Evolutionary conservation across 768 basidiomycete genomes (phyloP), one percentile per base, ranked within the genome.

Genomic region (Epithele typhae): DNA sequence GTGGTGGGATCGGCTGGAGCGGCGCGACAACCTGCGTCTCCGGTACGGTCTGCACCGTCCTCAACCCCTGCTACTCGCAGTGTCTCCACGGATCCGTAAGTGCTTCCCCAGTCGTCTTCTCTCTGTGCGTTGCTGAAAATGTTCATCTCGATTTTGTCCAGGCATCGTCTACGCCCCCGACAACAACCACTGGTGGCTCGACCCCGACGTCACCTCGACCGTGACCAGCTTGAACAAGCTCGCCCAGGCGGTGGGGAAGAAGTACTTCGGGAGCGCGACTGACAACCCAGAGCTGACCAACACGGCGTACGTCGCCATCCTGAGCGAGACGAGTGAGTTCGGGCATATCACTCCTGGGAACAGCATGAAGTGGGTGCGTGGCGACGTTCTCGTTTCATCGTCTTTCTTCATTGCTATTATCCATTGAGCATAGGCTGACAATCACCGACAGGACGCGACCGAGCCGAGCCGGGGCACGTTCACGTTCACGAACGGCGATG

Each of bases 381-480:
- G n/a, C n/a, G n/a, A n/a, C n/a, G n/a, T n/a, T n/a, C n/a, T n/a
- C 27, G n/a, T n/a, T n/a, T n/a, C n/a, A n/a, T n/a, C n/a, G n/a
- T n/a, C n/a, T n/a, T n/a, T n/a, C n/a, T n/a, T n/a, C n/a, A n/a
- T n/a, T n/a, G n/a, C n/a, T n/a, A n/a, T n/a, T n/a, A n/a, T n/a
- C n/a, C n/a, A n/a, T n/a, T n/a, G n/a, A n/a, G n/a, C n/a, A n/a
- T n/a, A n/a, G n/a, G n/a, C n/a, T 10, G n/a, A 3, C 45, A 78
- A n/a, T n/a, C n/a, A n/a, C n/a, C n/a, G n/a, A n/a, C n/a, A n/a
- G 76, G 76, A 77, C 49, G 72, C 74, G 1, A 79, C 76, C 12
- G 78, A 81, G 48, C 76, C 76, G 2, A 57, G 60, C 3, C 74
- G 65, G 18, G 74, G 74, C 18, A 59, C 55, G 2, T 81, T 76